A percentile compares a stretch with the other conserved stretches of the same genome.
Evolutionary conservation across 1,139 yeast species (phyloP).

Genomic region (Zygosaccharomyces sapae): DNA sequence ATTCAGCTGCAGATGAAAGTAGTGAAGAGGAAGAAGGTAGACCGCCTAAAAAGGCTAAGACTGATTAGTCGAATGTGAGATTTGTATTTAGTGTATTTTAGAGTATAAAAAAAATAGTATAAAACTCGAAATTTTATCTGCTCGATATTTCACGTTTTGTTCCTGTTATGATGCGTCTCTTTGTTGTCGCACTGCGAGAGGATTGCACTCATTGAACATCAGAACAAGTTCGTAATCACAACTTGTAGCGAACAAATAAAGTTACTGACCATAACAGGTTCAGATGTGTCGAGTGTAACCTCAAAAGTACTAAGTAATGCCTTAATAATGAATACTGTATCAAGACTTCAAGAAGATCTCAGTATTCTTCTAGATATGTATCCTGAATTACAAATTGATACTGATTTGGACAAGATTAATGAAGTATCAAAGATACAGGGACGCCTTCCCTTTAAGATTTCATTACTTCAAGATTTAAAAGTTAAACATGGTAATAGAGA

Average conservation of each 20-base stretch:
- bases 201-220: no score
- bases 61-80: constrained; percentile 18
- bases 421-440: constrained; percentile 15
- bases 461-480: constrained; percentile 10
- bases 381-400: constrained; percentile 41
- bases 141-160: background rate
- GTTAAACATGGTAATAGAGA: constrained; percentile 11
- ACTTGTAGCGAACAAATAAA: background rate
- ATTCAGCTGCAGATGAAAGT: constrained; percentile 60
- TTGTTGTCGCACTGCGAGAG: background rate
- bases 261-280: background rate
- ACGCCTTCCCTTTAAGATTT: constrained; percentile 18
- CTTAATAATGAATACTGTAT: constrained; percentile 6
- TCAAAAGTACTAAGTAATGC: constrained; percentile 1
- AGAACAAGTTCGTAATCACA: background rate
- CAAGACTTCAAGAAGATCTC: constrained; percentile 41
- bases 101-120: background rate
- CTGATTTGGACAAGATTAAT: constrained; percentile 1
- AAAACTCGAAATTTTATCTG: background rate
- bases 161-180: background rate
- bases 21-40: constrained; percentile 42
- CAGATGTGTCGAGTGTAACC: background rate
- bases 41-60: constrained; percentile 36
- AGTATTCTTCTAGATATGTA: constrained; percentile 48
- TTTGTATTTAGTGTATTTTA: constrained; percentile 3